Evolutionary conservation across 2,329 filamentous ascomycete species (phyloP).

Genomic region (Scedosporium dehoogii): DNA sequence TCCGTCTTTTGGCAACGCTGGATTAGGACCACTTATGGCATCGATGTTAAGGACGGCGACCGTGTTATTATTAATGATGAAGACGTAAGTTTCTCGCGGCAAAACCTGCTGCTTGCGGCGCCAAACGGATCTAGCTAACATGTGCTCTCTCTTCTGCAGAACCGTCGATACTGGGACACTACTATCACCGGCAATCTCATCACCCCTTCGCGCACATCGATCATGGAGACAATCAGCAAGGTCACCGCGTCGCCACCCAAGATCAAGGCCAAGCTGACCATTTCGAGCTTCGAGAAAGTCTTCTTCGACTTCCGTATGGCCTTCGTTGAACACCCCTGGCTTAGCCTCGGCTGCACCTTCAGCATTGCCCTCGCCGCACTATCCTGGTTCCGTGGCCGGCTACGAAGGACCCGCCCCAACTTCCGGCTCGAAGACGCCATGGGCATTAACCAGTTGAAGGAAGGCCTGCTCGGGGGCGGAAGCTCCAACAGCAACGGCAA

Average conservation of each 20-base stretch:
- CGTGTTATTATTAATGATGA: conserved; percentile 95
- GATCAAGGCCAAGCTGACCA: conserved; percentile 70
- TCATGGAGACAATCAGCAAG: conserved; percentile 75
- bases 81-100: conserved; percentile 55
- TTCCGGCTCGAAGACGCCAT: conserved; percentile 52
- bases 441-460: conserved; percentile 45
- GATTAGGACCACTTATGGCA: conserved; percentile 89
- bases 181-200: conserved; percentile 86
- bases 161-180: conserved; percentile 88
- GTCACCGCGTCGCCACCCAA: conserved; percentile 58
- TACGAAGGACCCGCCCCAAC: conserved; percentile 44
- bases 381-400: conserved; percentile 43
- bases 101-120: not conserved
- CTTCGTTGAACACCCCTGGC: conserved; percentile 49
- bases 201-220: conserved; percentile 77
- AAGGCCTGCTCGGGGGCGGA: conserved; percentile 52
- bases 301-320: conserved; percentile 56
- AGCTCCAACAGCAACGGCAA: conserved; percentile 35
- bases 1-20: conserved; percentile 96
- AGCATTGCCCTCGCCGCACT: conserved; percentile 43
- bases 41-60: conserved; percentile 80
- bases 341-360: conserved; percentile 46
- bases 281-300: conserved; percentile 59
- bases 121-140: not conserved
- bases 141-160: conserved; percentile 46